These are phyloP conservation scores for Cymbopogon flexuosus DNA, from an alignment of 202 grass and related monocot species.

Conservation along the genomic window DNA sequence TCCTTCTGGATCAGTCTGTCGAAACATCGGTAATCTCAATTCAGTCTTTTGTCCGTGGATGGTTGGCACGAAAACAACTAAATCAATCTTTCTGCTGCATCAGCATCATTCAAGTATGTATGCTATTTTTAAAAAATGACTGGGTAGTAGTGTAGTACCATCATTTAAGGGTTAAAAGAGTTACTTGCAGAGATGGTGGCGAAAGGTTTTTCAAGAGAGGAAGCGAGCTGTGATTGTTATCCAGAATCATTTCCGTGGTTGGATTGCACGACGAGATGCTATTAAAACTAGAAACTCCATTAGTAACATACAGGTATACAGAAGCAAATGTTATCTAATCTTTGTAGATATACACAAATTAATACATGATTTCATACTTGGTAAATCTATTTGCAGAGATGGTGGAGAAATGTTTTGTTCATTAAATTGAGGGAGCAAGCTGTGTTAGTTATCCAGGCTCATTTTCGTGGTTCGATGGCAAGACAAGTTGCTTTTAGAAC, in stretches of 20 bases:
- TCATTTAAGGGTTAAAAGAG: neutral
- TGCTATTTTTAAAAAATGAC: constrained; percentile 5
- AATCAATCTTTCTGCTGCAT: constrained; percentile 20
- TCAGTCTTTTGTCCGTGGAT: constrained; percentile 50
- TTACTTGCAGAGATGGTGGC: constrained; percentile 61
- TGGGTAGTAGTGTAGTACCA: neutral
- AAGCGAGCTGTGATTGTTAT: constrained; percentile 42
- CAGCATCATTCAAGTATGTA: constrained; percentile 50
- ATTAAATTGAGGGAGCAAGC: constrained; percentile 40
- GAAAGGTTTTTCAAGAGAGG: constrained; percentile 38
- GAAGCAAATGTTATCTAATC: neutral
- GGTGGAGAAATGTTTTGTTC: constrained; percentile 60
- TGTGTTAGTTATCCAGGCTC: constrained; percentile 43
- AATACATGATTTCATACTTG: neutral
- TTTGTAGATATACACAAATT: neutral
- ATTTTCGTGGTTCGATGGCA: constrained; percentile 51
- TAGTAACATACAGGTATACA: constrained; percentile 43
- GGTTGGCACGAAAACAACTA: constrained; percentile 34
- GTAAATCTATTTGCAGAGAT: constrained; percentile 47
- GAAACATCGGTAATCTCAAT: constrained; percentile 41
- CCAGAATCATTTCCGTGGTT: constrained; percentile 47
- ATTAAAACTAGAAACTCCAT: constrained; percentile 34
- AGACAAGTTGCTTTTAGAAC: constrained; percentile 28
- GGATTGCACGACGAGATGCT: constrained; percentile 31
- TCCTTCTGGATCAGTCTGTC: constrained; percentile 25